Evolutionary conservation across 345 rosid species (phyloP), one percentile per base, ranked within the genome.

Genomic region (Acer saccharum): DNA sequence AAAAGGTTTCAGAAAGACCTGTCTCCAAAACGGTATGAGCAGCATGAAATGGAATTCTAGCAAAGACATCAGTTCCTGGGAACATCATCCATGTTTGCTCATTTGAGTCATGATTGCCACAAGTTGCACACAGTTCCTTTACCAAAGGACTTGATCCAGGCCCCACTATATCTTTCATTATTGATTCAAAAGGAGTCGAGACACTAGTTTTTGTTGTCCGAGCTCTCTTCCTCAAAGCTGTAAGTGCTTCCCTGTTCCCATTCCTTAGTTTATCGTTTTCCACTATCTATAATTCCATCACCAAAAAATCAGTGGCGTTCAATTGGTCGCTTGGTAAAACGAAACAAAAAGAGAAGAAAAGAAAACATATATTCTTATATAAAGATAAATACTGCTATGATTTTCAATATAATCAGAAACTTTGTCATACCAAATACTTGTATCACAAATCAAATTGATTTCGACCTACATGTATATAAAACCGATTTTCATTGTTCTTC

Each of bases 81-180:
- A 91, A 87, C 88, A 89, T 84, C 94, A 94, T 91, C 98, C 98
- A 97, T 0, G 91, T 93, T 32, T 60, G 83, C 83, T 94, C 97
- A 74, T 78, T 84, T 1, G 92, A 67, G 72, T 91, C 89, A 71
- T 94, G 94, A 46, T 82, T 85, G 58, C 96, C 98, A 73, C 98
- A 97, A 1, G 94, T 89, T 55, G 88, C 69, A 73, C 98, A 94
- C 44, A 93, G 88, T 88, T 93, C 96, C 77, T 84, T 89, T 81
- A 94, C 93, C 88, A 90, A 72, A 27, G 93, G 83, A 84, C 84
- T 82, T 3, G 84, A 83, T 70, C 87, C 85, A 63, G 84, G 71
- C 52, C 79, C 79, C 62, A 82, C 84, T 5, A 83, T 66, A 69
- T 89, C 90, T 86, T 88, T 94, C 99, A 94, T 93, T 82, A 90